These are phyloP conservation scores for Kitagawia praeruptora DNA, from an alignment of 129 eudicot species.

Conservation along the genomic window DNA sequence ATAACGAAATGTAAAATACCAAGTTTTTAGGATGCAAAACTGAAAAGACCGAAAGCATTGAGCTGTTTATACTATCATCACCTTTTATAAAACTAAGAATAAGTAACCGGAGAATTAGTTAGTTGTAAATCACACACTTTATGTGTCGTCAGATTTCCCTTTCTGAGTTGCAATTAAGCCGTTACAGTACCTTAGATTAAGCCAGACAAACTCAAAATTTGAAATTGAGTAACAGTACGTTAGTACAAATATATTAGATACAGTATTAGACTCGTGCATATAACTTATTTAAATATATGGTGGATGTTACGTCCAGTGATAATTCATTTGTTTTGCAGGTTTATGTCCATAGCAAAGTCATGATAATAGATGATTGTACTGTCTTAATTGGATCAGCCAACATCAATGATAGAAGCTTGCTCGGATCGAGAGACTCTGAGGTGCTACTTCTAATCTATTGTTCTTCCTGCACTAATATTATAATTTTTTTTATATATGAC, in stretches of 20 bases:
- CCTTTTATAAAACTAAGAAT: neutral
- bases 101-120: neutral
- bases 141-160: neutral
- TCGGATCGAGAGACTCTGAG: constrained; percentile 97
- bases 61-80: neutral
- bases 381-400: constrained; percentile 88
- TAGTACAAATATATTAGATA: no score
- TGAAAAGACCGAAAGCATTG: neutral
- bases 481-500: neutral
- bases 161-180: neutral
- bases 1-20: neutral
- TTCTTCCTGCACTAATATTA: neutral
- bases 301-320: neutral
- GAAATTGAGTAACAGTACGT: no score
- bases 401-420: constrained; percentile 93
- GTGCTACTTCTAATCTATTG: constrained; percentile 23
- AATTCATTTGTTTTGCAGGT: constrained; percentile 35
- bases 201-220: neutral
- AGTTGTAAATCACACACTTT: neutral
- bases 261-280: neutral
- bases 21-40: neutral
- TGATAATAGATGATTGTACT: constrained; percentile 81
- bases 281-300: neutral
- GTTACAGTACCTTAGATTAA: no score
- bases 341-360: constrained; percentile 92